Percentiles rank a stretch among this genome's conserved stretches.
These are phyloP conservation scores for Suillus weaverae DNA, from an alignment of 768 basidiomycete species.

Conservation along the genomic window DNA sequence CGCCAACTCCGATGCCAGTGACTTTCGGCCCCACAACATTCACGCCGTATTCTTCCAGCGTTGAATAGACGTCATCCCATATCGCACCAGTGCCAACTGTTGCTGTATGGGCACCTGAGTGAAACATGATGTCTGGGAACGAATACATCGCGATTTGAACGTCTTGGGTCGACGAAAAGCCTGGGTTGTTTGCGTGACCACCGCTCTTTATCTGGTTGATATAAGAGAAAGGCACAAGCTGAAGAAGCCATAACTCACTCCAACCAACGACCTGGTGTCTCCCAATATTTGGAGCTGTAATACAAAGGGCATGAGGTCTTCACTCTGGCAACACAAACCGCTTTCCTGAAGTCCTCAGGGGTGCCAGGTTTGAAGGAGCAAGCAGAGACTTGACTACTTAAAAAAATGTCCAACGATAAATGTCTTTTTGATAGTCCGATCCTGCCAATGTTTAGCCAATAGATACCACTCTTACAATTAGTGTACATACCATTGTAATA, in stretches of 20 bases:
- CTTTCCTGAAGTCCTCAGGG: conserved; percentile 48
- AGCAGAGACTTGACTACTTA: conserved; percentile 44
- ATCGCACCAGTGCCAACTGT: conserved; percentile 40
- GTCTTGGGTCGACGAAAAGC: background rate
- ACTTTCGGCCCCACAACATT: conserved; percentile 60
- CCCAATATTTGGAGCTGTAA: conserved; percentile 49
- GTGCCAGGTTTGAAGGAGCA: conserved; percentile 63
- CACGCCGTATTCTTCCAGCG: conserved; percentile 47
- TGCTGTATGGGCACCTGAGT: conserved; percentile 39
- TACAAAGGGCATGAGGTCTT: background rate
- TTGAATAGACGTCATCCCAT: conserved; percentile 68
- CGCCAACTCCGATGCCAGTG: conserved; percentile 28
- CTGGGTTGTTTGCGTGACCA: background rate
- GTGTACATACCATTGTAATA: conserved; percentile 39
- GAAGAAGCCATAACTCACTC: conserved; percentile 37
- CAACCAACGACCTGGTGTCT: conserved; percentile 48
- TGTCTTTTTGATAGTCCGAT: conserved; percentile 40
- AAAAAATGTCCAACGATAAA: conserved; percentile 47
- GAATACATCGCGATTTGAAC: background rate
- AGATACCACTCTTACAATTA: background rate
- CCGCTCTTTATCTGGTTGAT: background rate
- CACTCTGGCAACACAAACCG: conserved; percentile 35
- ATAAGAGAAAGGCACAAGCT: conserved; percentile 3
- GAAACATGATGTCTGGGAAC: conserved; percentile 47
- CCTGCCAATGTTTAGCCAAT: conserved; percentile 5